Base-by-base conservation (phyloP, 129 eudicot genomes). In the Escallonia herrerae region DNA sequence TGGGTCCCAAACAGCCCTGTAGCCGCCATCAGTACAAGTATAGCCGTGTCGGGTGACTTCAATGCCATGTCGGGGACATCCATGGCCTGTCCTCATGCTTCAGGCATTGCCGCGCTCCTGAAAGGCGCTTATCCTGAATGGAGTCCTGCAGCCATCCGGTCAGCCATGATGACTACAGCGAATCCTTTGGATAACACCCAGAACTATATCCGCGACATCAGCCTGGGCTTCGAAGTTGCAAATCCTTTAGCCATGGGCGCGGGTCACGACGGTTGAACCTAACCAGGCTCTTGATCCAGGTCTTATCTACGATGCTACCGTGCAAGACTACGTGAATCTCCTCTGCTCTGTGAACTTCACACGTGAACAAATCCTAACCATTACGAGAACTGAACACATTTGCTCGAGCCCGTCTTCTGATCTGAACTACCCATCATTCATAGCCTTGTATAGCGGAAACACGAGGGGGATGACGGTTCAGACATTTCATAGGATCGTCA, bases 401-500 rank as follows among this genome's bases (percentile, higher is more conserved):
- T 65, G 70, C 60, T 7, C 15, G 39, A 65, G 51, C 60, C 43
- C 56, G 38, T 65, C 70, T 39, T 51, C 70, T 8, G 70, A 65
- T 51, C 14, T 65, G 6, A 65, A 52, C 8, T 65, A 65, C 44
- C 70, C 70, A 40, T 65, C 70, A 9, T 65, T 65, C 15, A 65
- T 65, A 7, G 53, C 12, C 8, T 51, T 65, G 70, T 52, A 65
- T 40, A 38, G 22, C 40, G 41, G 14, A 4, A 13, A 65, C 12
- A 51, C 58, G 6, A 51, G 60, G 12, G 60, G 12, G 38, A 12
- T 55, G 9, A 14, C n/a, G 7, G 3, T 12, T 37, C 56, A 43
- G 40, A 63, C 15, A 63, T 72, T 72, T 54, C 13, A 54, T 15
- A 72, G 76, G 62, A 72, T 64, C 6, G 76, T 56, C 54, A 72